Evolutionary conservation across 2,329 filamentous ascomycete genomes (phyloP), one percentile per base, ranked within the genome.

Genomic region (Colletotrichum destructivum): DNA sequence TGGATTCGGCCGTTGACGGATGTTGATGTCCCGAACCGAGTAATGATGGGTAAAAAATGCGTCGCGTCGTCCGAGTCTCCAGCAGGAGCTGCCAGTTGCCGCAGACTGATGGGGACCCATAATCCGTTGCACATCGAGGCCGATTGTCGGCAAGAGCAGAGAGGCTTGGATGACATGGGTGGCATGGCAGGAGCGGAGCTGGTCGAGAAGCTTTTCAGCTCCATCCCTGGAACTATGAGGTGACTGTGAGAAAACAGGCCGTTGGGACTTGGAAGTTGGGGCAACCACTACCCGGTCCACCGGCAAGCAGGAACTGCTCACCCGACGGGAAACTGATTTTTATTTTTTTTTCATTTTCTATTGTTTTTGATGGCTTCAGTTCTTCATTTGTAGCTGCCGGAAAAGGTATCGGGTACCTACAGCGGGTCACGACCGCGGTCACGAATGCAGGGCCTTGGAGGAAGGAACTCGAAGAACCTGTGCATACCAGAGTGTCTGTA

Each of bases 341-440:
- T n/a, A n/a, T n/a, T n/a, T n/a, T 23, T 23, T 23, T 31, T 9
- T 18, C 23, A 1, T 35, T 6, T 31, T 31, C 26, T 6, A 1
- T 31, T 31, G 4, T 51, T 7, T 16, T 23, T 11, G 31, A 15
- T 52, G 5, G 49, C 12, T 52, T 9, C 13, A 18, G 9, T 18
- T 35, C 31, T 38, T n/a, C 31, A 6, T 38, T 40, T n/a, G 21
- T 23, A 31, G 21, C 31, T 31, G 16, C 35, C 18, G 40, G 52
- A 46, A 60, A 55, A 35, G 52, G 16, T n/a, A 26, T 35, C 26
- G 9, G 23, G 49, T 60, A 31, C 59, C 44, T 69, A 9, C n/a
- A 51, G 60, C 66, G 66, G 66, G 61, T 69, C 66, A 51, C 35
- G 35, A 47, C 42, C 31, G 21, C 44, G 35, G 57, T 51, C 40